Percentiles rank a stretch among this genome's conserved stretches.
Evolutionary conservation across 345 rosid species (phyloP).

Genomic region (Sonneratia alba): DNA sequence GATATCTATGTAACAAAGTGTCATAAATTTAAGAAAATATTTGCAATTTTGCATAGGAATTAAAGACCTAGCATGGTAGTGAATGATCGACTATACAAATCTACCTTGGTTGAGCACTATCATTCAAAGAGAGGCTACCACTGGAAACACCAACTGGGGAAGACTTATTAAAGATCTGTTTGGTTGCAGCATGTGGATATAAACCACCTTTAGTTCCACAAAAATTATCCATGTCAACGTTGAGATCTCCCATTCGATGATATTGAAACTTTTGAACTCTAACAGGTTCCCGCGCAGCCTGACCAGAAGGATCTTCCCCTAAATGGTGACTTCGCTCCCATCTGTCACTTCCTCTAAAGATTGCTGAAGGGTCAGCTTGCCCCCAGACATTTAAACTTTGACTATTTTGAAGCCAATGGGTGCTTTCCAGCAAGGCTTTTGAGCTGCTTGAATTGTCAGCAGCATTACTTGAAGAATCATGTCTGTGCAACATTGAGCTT

Average conservation of each 20-base stretch:
- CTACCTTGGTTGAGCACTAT: conserved; percentile 50
- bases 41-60: too few species aligned
- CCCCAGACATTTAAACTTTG: conserved; percentile 40
- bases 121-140: conserved; percentile 26
- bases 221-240: conserved; percentile 36
- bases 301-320: conserved; percentile 33
- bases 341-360: conserved; percentile 18
- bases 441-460: conserved; percentile 22
- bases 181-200: conserved; percentile 21
- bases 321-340: conserved; percentile 15
- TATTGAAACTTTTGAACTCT: conserved; percentile 65
- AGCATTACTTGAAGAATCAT: conserved; percentile 28
- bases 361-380: conserved; percentile 26
- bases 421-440: conserved; percentile 27
- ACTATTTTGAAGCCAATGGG: conserved; percentile 24
- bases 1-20: not conserved
- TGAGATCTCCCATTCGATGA: conserved; percentile 90
- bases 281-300: conserved; percentile 29
- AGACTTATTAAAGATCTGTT: conserved; percentile 32
- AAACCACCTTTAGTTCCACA: conserved; percentile 24
- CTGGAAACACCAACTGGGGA: conserved; percentile 29
- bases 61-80: not conserved
- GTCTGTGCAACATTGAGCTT: conserved; percentile 21
- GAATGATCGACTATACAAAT: not conserved
- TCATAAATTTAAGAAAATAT: not conserved